These are phyloP conservation scores for Biscutella laevigata DNA, from an alignment of 441 rosid genomes.

Conservation along the genomic window DNA sequence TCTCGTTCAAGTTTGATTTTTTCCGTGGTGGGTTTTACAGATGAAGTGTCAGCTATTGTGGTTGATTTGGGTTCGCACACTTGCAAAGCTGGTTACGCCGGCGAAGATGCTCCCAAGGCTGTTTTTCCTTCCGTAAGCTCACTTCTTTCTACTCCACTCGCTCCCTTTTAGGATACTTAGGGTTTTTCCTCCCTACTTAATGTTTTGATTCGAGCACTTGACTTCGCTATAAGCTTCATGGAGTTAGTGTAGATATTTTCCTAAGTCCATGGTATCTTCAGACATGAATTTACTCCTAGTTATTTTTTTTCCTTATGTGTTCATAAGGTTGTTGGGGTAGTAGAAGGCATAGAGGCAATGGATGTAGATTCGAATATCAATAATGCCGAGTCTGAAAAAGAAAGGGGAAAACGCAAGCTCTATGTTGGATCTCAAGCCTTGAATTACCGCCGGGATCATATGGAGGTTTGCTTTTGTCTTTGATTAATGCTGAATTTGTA, in stretches of 20 bases:
- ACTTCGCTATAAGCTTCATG: background rate
- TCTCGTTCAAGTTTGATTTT: slow-evolving; percentile 1
- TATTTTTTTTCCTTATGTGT: slow-evolving; percentile 21
- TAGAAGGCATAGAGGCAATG: slow-evolving; percentile 57
- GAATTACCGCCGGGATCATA: slow-evolving; percentile 81
- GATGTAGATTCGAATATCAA: slow-evolving; percentile 68
- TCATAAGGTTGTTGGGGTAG: slow-evolving; percentile 81
- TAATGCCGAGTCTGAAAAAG: slow-evolving; percentile 64
- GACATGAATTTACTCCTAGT: slow-evolving; percentile 6
- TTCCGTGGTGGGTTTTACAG: slow-evolving; percentile 32
- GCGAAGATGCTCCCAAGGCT: slow-evolving; percentile 99
- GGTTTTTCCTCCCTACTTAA: too few species aligned
- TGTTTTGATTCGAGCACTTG: slow-evolving; percentile 4
- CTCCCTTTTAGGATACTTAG: too few species aligned
- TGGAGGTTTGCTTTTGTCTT: slow-evolving; percentile 58
- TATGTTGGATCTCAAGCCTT: slow-evolving; percentile 87
- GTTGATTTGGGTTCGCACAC: slow-evolving; percentile 92
- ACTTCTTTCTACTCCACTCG: too few species aligned
- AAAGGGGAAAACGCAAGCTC: slow-evolving; percentile 52
- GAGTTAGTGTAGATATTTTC: slow-evolving; percentile 2
- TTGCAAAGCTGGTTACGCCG: slow-evolving; percentile 99
- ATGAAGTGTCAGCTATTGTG: slow-evolving; percentile 97
- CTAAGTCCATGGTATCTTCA: background rate
- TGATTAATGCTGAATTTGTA: background rate
- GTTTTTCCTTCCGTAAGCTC: slow-evolving; percentile 86